Conservation (phyloP, 2,329 filamentous ascomycete species). For the Clonostachys sp. region DNA sequence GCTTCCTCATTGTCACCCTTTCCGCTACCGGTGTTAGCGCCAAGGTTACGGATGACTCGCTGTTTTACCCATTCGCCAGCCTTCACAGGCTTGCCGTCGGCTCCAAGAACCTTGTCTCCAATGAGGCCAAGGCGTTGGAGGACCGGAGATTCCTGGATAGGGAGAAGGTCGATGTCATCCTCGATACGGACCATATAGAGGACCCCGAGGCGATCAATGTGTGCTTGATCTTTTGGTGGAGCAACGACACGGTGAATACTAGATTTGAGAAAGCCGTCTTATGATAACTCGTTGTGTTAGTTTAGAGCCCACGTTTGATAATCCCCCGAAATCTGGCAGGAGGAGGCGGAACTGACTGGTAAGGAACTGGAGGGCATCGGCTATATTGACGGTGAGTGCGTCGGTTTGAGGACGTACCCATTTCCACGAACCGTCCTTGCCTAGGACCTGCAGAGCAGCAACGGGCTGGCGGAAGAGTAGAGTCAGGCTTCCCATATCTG, state of each 20-base stretch:
- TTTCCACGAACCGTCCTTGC: slow-evolving; percentile 31
- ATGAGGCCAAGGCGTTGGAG: slow-evolving; percentile 21
- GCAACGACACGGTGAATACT: slow-evolving; percentile 24
- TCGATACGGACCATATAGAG: slow-evolving; percentile 39
- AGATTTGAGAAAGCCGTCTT: slow-evolving; percentile 25
- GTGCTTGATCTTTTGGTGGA: slow-evolving; percentile 24
- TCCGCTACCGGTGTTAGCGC: slow-evolving; percentile 9
- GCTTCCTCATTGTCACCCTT: slow-evolving; percentile 11
- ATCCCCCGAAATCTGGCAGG: background rate
- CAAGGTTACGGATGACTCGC: slow-evolving; percentile 8
- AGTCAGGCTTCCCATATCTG: slow-evolving; percentile 46
- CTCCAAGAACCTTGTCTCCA: slow-evolving; percentile 6
- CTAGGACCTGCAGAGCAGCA: slow-evolving; percentile 43
- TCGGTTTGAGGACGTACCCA: slow-evolving; percentile 16
- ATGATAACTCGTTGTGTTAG: background rate
- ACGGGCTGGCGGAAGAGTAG: slow-evolving; percentile 52
- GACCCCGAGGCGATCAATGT: slow-evolving; percentile 34
- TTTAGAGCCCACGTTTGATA: too few species aligned
- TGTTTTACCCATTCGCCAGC: slow-evolving; percentile 21
- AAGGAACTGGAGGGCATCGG: slow-evolving; percentile 37
- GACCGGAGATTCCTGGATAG: slow-evolving; percentile 16
- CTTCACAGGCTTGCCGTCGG: slow-evolving; percentile 13
- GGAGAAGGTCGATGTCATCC: slow-evolving; percentile 17
- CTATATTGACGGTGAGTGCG: slow-evolving; percentile 42
- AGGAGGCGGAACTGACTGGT: slow-evolving; percentile 19